Base-by-base conservation (phyloP, 1,284 basidiomycete species). In the Naganishia sp. region DNA sequence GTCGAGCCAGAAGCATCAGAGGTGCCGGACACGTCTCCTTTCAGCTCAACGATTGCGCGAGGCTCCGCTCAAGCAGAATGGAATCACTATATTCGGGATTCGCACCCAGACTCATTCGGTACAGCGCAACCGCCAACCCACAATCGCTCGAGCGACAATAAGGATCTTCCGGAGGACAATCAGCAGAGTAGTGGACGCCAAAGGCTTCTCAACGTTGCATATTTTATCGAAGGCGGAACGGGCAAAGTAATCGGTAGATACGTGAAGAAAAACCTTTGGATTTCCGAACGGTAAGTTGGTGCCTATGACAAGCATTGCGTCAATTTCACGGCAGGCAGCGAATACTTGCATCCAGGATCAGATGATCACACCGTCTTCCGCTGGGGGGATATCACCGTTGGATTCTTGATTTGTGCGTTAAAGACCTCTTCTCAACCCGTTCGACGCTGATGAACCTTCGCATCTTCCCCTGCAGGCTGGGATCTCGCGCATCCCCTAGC, bases 221-320 rank as follows among this genome's bases (percentile, higher is more conserved):
- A 78, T 69, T 78, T 74, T 67, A 73, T 78, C 57, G 74, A 79
- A 65, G 73, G 70, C 11, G 64, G 55, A 42, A 69, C 63, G 6
- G 78, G 77, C 3, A 59, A 72, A 31, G 46, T 75, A 4, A 31
- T 70, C 3, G 75, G 75, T 0, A 56, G 71, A 39, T 81, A 79
- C 67, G 69, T 73, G 9, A 81, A 81, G 71, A 70, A 69, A 49
- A 80, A 79, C 68, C 69, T 81, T 3, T 81, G 79, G 79, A 78
- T 79, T 65, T 75, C 77, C 15, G 79, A 81, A 70, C 67, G 77
- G 77, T 78, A 44, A 56, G 75, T 52, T 39, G 31, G 7, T 33
- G 6, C 33, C 28, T 36, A 21, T 31, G 4, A 5, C 5, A 2
- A 1, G 15, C 16, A 36, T n/a, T 3, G 3, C 15, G 43, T 50